Base-by-base conservation (phyloP, 2,329 filamentous ascomycete genomes). In the Fusarium sp. region DNA sequence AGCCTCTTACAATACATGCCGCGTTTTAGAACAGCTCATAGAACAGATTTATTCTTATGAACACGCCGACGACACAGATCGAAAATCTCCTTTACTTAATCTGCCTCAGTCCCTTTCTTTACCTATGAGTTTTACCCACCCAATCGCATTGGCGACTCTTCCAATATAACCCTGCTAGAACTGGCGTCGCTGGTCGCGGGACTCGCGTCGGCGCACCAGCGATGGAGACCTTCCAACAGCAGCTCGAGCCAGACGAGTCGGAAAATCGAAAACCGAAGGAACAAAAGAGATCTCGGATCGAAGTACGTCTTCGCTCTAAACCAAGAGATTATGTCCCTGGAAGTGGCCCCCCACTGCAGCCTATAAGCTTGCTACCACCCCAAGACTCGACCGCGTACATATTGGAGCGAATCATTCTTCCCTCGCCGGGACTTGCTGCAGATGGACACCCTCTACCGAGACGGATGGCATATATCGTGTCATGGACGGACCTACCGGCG, bases 381-480 rank as follows among this genome's bases (percentile, higher is more conserved):
- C 79, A 84, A 76, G 87, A 90, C 73, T 85, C 85, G 48, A 86
- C 86, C 14, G 89, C 87, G n/a, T 89, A 86, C 75, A 91, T 92
- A 47, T 78, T 87, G 69, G 86, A 87, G 54, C 86, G 87, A 73
- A 83, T 88, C 38, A 80, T 89, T 13, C 81, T 88, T 2, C 84
- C 86, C 44, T 82, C 78, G 54, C 79, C 74, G 4, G 76, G 78
- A 18, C 50, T 72, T 38, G 80, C 79, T 36, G 77, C 75, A 3
- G 80, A 85, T 58, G 83, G 84, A 14, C 78, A 77, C 26, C 79
- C 79, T 8, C 70, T 83, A 2, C 82, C 83, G 15, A 84, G 86
- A 51, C 82, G 86, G 13, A 83, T 90, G 68, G 85, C 85, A 56
- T 89, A 91, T 65, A 80, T 88, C 6, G 83, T 92, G 10, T 86